phyloP scores from a whole-genome alignment of 2,329 filamentous ascomycete genomes.

The Aureobasidium namibiae region DNA sequence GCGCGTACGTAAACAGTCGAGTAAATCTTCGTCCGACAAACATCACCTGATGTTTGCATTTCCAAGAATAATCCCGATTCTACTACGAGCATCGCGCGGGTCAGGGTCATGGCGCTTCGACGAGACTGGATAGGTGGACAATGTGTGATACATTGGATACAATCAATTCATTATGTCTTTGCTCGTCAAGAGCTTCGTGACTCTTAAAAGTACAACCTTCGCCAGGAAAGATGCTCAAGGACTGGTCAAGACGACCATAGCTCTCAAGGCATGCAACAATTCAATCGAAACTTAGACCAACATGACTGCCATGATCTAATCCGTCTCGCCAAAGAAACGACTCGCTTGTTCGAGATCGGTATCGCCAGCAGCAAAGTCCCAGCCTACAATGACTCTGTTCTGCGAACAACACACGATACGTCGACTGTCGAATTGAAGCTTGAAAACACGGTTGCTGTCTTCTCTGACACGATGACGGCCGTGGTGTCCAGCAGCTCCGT shows the following conservation, averaged over 20 bases:
- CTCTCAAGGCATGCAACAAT: background rate
- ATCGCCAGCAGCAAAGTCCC: slow-evolving; percentile 93
- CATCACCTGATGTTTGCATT: slow-evolving; percentile 20
- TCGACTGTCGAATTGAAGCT: slow-evolving; percentile 89
- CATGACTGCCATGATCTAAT: background rate
- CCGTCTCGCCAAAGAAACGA: slow-evolving; percentile 16
- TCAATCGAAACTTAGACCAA: background rate
- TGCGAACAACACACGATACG: slow-evolving; percentile 93
- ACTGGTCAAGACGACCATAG: background rate
- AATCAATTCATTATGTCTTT: background rate
- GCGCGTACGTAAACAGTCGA: background rate
- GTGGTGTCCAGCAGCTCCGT: background rate
- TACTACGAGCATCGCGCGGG: background rate
- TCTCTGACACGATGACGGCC: slow-evolving; percentile 22
- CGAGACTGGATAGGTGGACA: background rate
- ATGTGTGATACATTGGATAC: background rate
- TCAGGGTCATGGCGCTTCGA: background rate
- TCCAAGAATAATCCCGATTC: slow-evolving; percentile 9
- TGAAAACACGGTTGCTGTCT: slow-evolving; percentile 67
- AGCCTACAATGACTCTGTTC: slow-evolving; percentile 84
- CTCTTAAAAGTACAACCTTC: background rate
- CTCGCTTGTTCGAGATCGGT: slow-evolving; percentile 41
- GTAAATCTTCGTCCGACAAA: background rate
- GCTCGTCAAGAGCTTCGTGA: background rate
- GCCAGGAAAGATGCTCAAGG: background rate